Evolutionary conservation across 371 early-diverging fungal species (phyloP), one percentile per base, ranked within the genome.

Genomic region (Dinochytrium kinnereticum): DNA sequence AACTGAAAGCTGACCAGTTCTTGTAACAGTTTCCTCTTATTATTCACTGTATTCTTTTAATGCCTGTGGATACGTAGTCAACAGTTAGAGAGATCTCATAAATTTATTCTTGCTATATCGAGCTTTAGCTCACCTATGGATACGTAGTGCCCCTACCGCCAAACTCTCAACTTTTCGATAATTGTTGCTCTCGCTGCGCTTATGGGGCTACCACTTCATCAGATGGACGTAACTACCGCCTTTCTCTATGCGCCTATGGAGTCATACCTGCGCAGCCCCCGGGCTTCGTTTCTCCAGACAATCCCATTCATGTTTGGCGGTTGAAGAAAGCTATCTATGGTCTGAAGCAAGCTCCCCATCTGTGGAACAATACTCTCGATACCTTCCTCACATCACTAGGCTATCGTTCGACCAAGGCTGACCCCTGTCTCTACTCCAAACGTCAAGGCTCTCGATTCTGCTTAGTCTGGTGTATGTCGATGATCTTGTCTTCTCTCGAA

Each of bases 211-310:
- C 64, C 21, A 19, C 40, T 64, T 64, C 7, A 28, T 33, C 64
- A 64, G 40, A 64, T 39, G 34, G 40, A 37, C 24, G 64, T 64
- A 7, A 55, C 21, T 19, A 55, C 57, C 7, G 57, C 57, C 7
- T 49, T 55, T 30, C 57, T 55, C 7, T 15, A 24, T 24, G 57
- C 57, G 57, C 57, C 21, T 19, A 10, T 55, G 15, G 26, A 30
- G 10, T 7, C 26, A 55, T 30, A 26, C 26, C 30, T 26, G 57
- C 24, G 17, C 57, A 17, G 17, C 57, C 5, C 57, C 57, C 24
- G 57, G 57, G 10, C 10, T 55, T 30, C 57, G 10, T 55, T 26
- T 5, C 10, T 26, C 57, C 15, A 7, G 7, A 26, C 15, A 55
- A 26, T 19, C 57, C 26, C 26, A 55, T 26, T 17, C 10, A 26